Evolutionary conservation across 2,329 filamentous ascomycete genomes (phyloP).

Genomic region (Thelonectria discophora): DNA sequence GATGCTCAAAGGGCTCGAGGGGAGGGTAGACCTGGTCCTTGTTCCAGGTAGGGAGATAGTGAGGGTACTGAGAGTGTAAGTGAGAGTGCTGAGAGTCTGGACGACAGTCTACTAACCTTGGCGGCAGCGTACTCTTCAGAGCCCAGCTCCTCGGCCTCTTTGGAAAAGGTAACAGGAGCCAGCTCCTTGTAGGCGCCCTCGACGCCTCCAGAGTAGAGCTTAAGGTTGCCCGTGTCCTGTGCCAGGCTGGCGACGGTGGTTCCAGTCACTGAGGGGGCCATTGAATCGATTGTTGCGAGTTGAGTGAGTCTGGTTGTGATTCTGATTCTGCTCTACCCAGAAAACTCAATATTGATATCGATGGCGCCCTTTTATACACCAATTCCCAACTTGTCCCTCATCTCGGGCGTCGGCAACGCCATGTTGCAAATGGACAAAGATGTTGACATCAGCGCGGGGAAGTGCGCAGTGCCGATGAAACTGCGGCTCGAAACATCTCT

Average conservation of each 20-base stretch:
- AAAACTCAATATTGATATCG: background rate
- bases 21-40: conserved; percentile 70
- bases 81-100: background rate
- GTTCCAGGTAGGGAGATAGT: conserved; percentile 80
- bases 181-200: conserved; percentile 41
- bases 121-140: conserved; percentile 34
- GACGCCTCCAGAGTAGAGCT: conserved; percentile 41
- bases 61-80: conserved; percentile 62
- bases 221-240: conserved; percentile 34
- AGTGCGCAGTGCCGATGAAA: conserved; percentile 10
- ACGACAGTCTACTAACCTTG: conserved; percentile 30
- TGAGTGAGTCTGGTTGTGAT: background rate
- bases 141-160: conserved; percentile 36
- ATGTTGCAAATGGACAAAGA: conserved; percentile 23
- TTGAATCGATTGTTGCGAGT: conserved; percentile 4
- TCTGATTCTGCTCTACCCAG: background rate
- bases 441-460: conserved; percentile 27
- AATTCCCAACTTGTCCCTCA: background rate
- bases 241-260: conserved; percentile 29
- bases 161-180: conserved; percentile 30
- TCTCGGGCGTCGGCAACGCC: conserved; percentile 25
- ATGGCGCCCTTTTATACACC: background rate
- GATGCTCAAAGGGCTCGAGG: conserved; percentile 74
- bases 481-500: background rate
- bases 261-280: conserved; percentile 41